phyloP scores from a whole-genome alignment of 176 grass and related monocot species.

The Hordeum marinum region DNA sequence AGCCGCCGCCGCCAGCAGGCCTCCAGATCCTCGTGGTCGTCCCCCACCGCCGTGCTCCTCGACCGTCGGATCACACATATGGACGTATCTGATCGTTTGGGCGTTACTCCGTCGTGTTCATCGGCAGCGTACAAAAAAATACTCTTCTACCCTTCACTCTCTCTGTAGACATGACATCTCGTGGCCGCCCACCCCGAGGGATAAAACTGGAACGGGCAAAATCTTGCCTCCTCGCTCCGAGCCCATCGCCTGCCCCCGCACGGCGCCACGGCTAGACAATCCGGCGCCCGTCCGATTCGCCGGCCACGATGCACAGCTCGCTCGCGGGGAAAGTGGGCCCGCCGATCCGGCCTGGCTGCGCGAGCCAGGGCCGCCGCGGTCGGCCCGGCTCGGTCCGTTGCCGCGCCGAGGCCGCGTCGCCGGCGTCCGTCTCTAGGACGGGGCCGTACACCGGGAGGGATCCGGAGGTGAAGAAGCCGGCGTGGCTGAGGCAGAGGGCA shows the following conservation, averaged over 20 bases:
- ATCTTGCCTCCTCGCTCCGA: not conserved
- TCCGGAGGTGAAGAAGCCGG: constrained; percentile 75
- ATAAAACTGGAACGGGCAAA: not conserved
- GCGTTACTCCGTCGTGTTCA: not conserved
- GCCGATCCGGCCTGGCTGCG: not conserved
- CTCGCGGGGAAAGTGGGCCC: constrained; percentile 16
- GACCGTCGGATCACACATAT: too few relatives aligned
- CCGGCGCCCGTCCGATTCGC: constrained; percentile 4
- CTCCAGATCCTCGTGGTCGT: too few relatives aligned
- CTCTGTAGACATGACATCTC: not conserved
- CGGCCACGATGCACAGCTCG: constrained; percentile 34
- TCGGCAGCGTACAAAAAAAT: not conserved
- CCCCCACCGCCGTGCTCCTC: too few relatives aligned
- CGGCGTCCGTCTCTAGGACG: constrained; percentile 17
- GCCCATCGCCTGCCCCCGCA: constrained; percentile 8
- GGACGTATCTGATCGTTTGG: too few relatives aligned
- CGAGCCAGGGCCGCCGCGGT: not conserved
- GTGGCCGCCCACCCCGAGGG: not conserved
- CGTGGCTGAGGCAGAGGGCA: constrained; percentile 82
- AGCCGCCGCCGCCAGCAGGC: not conserved
- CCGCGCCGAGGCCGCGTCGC: constrained; percentile 25
- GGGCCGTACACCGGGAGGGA: constrained; percentile 70
- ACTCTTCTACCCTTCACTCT: not conserved
- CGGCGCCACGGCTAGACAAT: not conserved
- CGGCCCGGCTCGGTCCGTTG: not conserved